A percentile compares a stretch with the other conserved stretches of the same genome.
Conservation (phyloP, 371 early-diverging fungal species). For the Apophysomyces sp. region DNA sequence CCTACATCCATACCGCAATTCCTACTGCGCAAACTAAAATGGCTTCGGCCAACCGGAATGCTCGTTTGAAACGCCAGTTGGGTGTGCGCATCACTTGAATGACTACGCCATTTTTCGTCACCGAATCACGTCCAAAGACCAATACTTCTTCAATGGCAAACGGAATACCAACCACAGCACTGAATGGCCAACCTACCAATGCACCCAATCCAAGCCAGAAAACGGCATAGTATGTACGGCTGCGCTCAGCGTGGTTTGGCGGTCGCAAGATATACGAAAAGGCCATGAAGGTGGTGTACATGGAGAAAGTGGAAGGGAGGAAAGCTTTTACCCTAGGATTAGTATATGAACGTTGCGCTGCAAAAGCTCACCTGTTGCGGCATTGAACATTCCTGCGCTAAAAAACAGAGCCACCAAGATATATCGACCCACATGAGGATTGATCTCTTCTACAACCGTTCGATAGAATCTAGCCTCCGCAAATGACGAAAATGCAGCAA, state of each 20-base stretch:
- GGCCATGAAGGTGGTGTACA: conserved; percentile 81
- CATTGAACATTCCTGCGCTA: conserved; percentile 87
- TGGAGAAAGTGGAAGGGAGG: conserved; percentile 91
- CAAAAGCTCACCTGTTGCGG: conserved; percentile 60
- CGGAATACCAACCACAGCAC: conserved; percentile 74
- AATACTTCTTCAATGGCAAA: conserved; percentile 75
- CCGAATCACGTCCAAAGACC: conserved; percentile 46
- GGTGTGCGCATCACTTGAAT: conserved; percentile 24
- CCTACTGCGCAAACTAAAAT: conserved; percentile 19
- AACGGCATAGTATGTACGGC: conserved; percentile 52
- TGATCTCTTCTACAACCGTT: conserved; percentile 61
- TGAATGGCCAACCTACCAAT: conserved; percentile 90
- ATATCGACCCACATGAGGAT: conserved; percentile 69
- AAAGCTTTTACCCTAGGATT: conserved; percentile 51
- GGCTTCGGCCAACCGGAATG: conserved; percentile 39
- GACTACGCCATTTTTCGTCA: conserved; percentile 24
- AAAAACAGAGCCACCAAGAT: conserved; percentile 60
- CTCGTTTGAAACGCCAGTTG: conserved; percentile 46
- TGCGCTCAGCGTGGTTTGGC: conserved; percentile 45
- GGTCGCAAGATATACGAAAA: conserved; percentile 63
- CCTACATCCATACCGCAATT: conserved; percentile 12
- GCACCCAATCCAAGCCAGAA: conserved; percentile 71
- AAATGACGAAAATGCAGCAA: conserved; percentile 65
- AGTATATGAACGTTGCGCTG: not conserved
- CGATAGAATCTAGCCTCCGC: conserved; percentile 77